Conservation (phyloP, 2,329 filamentous ascomycete genomes). For the Hypomyces rosellus region DNA sequence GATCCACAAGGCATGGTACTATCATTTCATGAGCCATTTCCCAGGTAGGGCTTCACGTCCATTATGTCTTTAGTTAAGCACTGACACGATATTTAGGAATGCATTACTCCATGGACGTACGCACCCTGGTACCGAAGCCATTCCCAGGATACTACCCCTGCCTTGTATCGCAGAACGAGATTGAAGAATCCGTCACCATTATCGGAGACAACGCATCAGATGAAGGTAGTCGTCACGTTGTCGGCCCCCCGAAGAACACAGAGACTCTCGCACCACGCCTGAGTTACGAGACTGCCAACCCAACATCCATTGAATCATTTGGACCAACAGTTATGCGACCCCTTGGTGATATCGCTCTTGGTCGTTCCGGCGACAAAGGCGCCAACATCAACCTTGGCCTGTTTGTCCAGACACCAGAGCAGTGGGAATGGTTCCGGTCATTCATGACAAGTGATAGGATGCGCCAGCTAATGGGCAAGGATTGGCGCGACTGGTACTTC, state of each 20-base stretch:
- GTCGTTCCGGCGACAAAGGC: slow-evolving; percentile 35
- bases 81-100: slow-evolving; percentile 25
- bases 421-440: slow-evolving; percentile 39
- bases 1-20: slow-evolving; percentile 24
- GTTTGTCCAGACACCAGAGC: slow-evolving; percentile 36
- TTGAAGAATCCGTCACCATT: slow-evolving; percentile 24
- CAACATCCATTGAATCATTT: slow-evolving; percentile 10
- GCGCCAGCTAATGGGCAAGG: slow-evolving; percentile 28
- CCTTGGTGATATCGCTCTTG: slow-evolving; percentile 25
- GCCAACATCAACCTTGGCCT: slow-evolving; percentile 39
- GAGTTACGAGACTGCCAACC: slow-evolving; percentile 17
- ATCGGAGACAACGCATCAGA: slow-evolving; percentile 5
- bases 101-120: slow-evolving; percentile 35
- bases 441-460: slow-evolving; percentile 35
- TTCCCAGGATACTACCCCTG: slow-evolving; percentile 19
- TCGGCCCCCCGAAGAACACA: slow-evolving; percentile 15
- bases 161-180: slow-evolving; percentile 21
- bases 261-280: slow-evolving; percentile 15
- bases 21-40: slow-evolving; percentile 37
- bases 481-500: slow-evolving; percentile 25
- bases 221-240: slow-evolving; percentile 8
- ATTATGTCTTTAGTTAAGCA: neutral
- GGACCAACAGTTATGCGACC: slow-evolving; percentile 18
- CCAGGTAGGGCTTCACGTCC: slow-evolving; percentile 10
- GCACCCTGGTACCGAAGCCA: slow-evolving; percentile 27